phyloP scores from a whole-genome alignment of 2,329 filamentous ascomycete genomes.

The Colletotrichum australisinense region DNA sequence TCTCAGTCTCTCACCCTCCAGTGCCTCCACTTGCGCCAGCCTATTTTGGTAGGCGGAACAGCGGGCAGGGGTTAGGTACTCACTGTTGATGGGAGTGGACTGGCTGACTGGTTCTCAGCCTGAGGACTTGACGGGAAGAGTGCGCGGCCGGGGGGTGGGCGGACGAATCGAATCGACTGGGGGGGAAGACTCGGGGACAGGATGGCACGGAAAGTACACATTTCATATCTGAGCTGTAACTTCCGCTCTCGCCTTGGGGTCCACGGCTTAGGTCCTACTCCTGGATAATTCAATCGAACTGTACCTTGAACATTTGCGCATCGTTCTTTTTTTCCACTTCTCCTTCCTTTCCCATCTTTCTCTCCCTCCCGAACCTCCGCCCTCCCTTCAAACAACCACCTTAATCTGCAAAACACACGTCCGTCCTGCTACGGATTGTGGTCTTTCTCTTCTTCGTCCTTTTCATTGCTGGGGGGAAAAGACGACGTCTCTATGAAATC shows the following conservation, averaged over 20 bases:
- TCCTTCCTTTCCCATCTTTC: background rate
- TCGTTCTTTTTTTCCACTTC: background rate
- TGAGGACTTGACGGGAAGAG: background rate
- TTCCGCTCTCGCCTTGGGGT: background rate
- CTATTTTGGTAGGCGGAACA: slow-evolving; percentile 20
- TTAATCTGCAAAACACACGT: background rate
- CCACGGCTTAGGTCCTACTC: background rate
- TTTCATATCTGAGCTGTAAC: slow-evolving; percentile 3
- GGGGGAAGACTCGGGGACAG: background rate
- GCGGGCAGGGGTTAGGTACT: background rate
- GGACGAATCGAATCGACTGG: background rate
- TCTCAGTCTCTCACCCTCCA: background rate
- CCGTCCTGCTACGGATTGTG: background rate
- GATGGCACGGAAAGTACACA: slow-evolving; percentile 9
- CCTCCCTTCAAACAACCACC: slow-evolving; percentile 3
- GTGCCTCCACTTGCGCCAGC: slow-evolving; percentile 16
- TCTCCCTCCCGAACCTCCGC: slow-evolving; percentile 1
- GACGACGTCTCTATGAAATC: slow-evolving; percentile 21
- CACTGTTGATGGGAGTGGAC: no score
- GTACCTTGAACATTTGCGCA: background rate
- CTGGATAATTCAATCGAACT: slow-evolving; percentile 1
- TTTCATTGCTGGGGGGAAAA: background rate
- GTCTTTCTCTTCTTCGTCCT: background rate
- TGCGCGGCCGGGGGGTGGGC: background rate
- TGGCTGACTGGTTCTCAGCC: background rate